A percentile compares a stretch with the other conserved stretches of the same genome.
Conservation (phyloP, 2,329 filamentous ascomycete genomes). For the Aspergillus arachidicola region DNA sequence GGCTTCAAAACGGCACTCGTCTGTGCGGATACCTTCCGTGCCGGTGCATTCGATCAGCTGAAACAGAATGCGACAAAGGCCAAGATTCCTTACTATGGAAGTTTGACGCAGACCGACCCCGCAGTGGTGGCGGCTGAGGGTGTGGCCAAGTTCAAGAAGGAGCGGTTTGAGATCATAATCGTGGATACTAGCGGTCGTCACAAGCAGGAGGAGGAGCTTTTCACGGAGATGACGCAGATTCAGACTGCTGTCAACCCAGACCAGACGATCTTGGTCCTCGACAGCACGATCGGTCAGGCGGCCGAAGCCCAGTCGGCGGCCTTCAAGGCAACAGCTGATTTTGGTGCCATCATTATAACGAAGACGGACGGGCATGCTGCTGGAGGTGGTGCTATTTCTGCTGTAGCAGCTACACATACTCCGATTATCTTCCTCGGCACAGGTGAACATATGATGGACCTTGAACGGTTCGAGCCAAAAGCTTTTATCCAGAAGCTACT, state of each 20-base stretch:
- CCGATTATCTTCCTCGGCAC: constrained; percentile 98
- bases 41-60: constrained; percentile 95
- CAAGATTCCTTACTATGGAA: constrained; percentile 98
- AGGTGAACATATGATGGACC: constrained; percentile 93
- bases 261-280: constrained; percentile 97
- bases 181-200: constrained; percentile 96
- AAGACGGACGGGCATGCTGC: constrained; percentile 97
- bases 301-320: constrained; percentile 93
- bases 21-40: constrained; percentile 97
- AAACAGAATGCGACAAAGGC: constrained; percentile 99
- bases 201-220: constrained; percentile 90
- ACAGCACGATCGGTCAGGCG: constrained; percentile 94
- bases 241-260: constrained; percentile 87
- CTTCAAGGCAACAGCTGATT: constrained; percentile 96
- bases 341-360: constrained; percentile 97
- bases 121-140: constrained; percentile 91
- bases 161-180: constrained; percentile 96
- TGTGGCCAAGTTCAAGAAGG: constrained; percentile 98
- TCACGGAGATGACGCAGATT: constrained; percentile 97
- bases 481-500: constrained; percentile 92
- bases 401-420: constrained; percentile 92
- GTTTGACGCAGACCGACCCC: constrained; percentile 92
- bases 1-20: constrained; percentile 93
- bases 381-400: constrained; percentile 95
- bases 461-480: constrained; percentile 89